Percentiles rank a stretch among this genome's conserved stretches.
phyloP scores from a whole-genome alignment of 2,329 filamentous ascomycete genomes.

The Fusarium pseudocircinatum region DNA sequence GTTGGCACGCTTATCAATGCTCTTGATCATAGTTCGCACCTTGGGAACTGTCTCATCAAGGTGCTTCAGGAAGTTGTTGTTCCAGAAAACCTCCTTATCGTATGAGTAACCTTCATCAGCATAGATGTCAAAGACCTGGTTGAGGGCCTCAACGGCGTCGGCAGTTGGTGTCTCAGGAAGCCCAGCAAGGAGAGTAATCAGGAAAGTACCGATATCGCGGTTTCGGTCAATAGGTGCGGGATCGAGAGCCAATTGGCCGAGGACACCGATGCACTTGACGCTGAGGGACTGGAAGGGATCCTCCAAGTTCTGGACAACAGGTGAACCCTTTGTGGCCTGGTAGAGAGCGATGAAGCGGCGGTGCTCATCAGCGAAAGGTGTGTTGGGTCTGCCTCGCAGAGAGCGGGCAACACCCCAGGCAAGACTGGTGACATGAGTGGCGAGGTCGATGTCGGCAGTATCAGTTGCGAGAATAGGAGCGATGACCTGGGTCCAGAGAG shows the following conservation, averaged over 20 bases:
- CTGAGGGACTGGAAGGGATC: constrained; percentile 71
- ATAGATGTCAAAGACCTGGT: constrained; percentile 75
- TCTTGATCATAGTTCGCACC: constrained; percentile 65
- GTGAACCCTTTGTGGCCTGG: constrained; percentile 61
- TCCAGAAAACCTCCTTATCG: constrained; percentile 72
- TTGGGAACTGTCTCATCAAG: constrained; percentile 65
- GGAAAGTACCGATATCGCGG: constrained; percentile 70
- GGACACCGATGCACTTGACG: constrained; percentile 73
- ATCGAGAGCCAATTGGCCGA: constrained; percentile 69
- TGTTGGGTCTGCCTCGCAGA: constrained; percentile 57
- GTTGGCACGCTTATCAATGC: constrained; percentile 67
- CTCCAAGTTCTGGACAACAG: constrained; percentile 43
- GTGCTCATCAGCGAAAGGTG: constrained; percentile 64
- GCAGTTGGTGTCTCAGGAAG: constrained; percentile 64
- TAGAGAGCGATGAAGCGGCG: constrained; percentile 73
- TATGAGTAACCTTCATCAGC: constrained; percentile 67
- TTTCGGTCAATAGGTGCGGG: constrained; percentile 65
- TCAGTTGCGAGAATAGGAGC: constrained; percentile 67
- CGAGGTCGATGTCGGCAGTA: constrained; percentile 69
- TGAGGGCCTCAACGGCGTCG: constrained; percentile 70
- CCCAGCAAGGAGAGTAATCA: constrained; percentile 63
- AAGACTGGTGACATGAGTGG: constrained; percentile 70
- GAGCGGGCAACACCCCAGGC: constrained; percentile 72
- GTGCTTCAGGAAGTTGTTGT: constrained; percentile 66
- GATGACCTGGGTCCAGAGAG: constrained; percentile 68